Percentiles rank a stretch among this genome's conserved stretches.
These are phyloP conservation scores for Colletotrichum cordylinicola DNA, from an alignment of 2,329 filamentous ascomycete genomes.

Conservation along the genomic window DNA sequence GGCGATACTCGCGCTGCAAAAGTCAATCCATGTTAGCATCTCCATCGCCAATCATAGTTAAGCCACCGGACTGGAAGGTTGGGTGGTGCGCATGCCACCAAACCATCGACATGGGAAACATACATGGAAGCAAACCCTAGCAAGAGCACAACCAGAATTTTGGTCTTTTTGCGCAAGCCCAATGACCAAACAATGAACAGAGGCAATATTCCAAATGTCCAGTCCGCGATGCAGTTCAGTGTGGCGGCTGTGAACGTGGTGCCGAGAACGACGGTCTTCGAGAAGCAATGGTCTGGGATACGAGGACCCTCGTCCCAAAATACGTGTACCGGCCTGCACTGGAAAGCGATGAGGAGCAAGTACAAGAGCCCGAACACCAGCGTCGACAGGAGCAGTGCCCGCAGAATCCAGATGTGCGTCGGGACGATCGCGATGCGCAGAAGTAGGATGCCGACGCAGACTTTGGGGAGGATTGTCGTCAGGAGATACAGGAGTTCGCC, in stretches of 20 bases:
- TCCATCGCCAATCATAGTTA: not conserved
- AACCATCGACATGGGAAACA: not conserved
- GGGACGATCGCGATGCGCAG: conserved; percentile 42
- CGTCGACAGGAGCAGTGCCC: conserved; percentile 36
- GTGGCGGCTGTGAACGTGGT: conserved; percentile 42
- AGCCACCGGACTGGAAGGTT: not conserved
- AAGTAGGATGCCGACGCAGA: conserved; percentile 46
- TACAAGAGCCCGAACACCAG: conserved; percentile 39
- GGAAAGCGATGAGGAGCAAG: conserved; percentile 44
- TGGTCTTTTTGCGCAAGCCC: conserved; percentile 42
- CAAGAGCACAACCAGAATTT: conserved; percentile 36
- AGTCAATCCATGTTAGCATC: not conserved
- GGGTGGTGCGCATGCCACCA: not conserved
- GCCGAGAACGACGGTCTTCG: conserved; percentile 26
- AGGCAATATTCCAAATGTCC: conserved; percentile 42
- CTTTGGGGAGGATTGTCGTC: conserved; percentile 32
- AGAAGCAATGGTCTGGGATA: conserved; percentile 33
- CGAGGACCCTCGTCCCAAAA: conserved; percentile 39
- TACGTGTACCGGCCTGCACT: conserved; percentile 40
- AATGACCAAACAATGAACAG: conserved; percentile 45
- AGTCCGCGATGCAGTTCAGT: conserved; percentile 41
- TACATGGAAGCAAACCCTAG: conserved; percentile 37
- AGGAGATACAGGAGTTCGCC: conserved; percentile 44
- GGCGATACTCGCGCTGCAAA: conserved; percentile 30
- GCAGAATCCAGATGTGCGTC: conserved; percentile 38